phyloP scores from a whole-genome alignment of 805 yeast species.

The Ascoidea rubescens region DNA sequence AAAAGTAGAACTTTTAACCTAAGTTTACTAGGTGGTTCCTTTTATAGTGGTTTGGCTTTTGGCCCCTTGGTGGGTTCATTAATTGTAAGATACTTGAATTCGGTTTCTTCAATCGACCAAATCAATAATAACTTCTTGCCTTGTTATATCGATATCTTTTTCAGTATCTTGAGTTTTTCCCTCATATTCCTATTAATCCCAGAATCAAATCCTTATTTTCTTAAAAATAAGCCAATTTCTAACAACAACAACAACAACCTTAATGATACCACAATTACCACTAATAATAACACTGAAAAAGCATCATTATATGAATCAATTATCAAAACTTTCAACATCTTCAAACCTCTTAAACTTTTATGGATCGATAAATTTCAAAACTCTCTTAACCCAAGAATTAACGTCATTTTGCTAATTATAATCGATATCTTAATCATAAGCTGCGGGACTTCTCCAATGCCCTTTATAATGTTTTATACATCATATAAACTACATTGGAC shows the following conservation, averaged over 20 bases:
- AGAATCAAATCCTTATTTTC: constrained; percentile 42
- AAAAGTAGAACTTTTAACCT: constrained; percentile 40
- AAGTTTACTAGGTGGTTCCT: constrained; percentile 43
- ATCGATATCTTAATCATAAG: constrained; percentile 30
- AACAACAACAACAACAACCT: too few relatives aligned
- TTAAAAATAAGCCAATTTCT: background rate
- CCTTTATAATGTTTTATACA: constrained; percentile 35
- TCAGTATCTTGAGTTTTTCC: constrained; percentile 21
- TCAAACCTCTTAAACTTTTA: constrained; percentile 38
- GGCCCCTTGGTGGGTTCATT: constrained; percentile 53
- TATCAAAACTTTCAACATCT: constrained; percentile 13
- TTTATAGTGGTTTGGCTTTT: constrained; percentile 44
- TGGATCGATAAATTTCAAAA: constrained; percentile 21
- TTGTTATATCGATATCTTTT: constrained; percentile 16
- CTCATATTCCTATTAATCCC: constrained; percentile 29
- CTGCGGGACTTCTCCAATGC: constrained; percentile 25
- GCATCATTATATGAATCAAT: background rate
- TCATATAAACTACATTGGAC: constrained; percentile 40
- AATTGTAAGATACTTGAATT: constrained; percentile 11
- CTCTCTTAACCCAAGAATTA: constrained; percentile 28
- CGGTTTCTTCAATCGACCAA: background rate
- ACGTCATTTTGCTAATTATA: constrained; percentile 33
- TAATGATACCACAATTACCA: background rate
- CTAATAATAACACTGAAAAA: too few relatives aligned
- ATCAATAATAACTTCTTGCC: constrained; percentile 19